These are phyloP conservation scores for Wilhelminamyces savonicus DNA, from an alignment of 805 yeast species.

Conservation along the genomic window DNA sequence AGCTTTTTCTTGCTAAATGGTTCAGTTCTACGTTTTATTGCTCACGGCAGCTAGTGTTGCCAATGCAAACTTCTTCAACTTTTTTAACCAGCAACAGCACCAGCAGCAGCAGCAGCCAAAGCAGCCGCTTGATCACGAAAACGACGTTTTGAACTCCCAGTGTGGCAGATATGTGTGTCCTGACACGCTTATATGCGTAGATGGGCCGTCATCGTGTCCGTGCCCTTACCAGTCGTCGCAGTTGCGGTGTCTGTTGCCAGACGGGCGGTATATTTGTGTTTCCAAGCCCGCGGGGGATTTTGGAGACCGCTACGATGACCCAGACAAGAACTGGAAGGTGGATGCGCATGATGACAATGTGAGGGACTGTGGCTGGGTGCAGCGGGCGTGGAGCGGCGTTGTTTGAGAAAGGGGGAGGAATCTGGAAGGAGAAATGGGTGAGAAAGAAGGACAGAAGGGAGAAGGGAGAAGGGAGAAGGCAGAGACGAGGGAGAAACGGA, in stretches of 20 bases:
- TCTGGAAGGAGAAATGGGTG: too few relatives aligned
- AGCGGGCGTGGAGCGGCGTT: constrained; percentile 58
- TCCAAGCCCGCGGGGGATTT: constrained; percentile 61
- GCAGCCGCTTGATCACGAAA: constrained; percentile 24
- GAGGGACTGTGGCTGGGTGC: constrained; percentile 84
- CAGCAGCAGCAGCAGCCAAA: constrained; percentile 2
- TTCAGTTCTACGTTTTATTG: too few relatives aligned
- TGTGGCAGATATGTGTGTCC: constrained; percentile 76
- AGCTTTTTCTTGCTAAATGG: too few relatives aligned
- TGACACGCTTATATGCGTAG: constrained; percentile 76
- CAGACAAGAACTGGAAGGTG: constrained; percentile 40
- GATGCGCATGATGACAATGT: constrained; percentile 46
- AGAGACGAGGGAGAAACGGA: too few relatives aligned
- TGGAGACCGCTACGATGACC: constrained; percentile 27
- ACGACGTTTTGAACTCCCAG: constrained; percentile 28
- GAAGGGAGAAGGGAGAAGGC: too few relatives aligned
- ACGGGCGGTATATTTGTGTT: constrained; percentile 67
- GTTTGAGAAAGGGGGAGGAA: constrained; percentile 5
- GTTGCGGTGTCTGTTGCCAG: constrained; percentile 72
- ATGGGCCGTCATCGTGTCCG: constrained; percentile 67
- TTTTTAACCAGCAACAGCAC: constrained; percentile 7
- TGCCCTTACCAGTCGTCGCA: constrained; percentile 88
- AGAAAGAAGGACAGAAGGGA: too few relatives aligned
- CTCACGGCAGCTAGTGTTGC: constrained; percentile 1
- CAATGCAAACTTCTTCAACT: constrained; percentile 10